Evolutionary conservation across 441 rosid genomes (phyloP), one percentile per base, ranked within the genome.

Genomic region (Erysimum cheiri): DNA sequence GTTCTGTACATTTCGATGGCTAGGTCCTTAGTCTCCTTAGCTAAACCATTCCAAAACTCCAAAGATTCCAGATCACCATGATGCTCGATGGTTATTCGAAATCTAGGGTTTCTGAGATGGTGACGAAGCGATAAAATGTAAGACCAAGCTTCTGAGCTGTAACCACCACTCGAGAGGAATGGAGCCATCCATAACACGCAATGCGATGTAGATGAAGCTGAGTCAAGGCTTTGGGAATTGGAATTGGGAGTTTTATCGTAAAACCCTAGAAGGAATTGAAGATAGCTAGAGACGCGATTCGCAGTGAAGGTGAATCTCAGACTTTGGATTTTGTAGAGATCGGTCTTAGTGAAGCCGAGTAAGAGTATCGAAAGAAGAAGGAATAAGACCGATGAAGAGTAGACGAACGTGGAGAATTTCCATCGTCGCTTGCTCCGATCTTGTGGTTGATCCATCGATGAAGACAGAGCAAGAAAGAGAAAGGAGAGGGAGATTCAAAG

Each of bases 101-200:
- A 86, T 4, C 48, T 73, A 5, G 83, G 79, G 75, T 59, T 70
- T 64, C 69, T 76, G 56, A 74, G 67, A 35, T 77, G 69, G 36
- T 81, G 72, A 37, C 28, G 63, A 36, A 93, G 85, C 10, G 94
- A 85, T 77, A 85, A 62, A 66, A 90, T 75, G 74, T 91, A 89
- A 37, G 94, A 89, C 92, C 92, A 91, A 36, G 95, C 86, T 73
- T 93, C 97, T 48, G 96, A 93, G 82, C 92, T 86, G 77, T 93
- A 93, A 67, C 97, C 96, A 66, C 98, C 98, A 50, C 97, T 90
- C 1, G 98, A 90, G 64, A 93, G 92, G 67, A 93, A 88, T 2
- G 93, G 93, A 52, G 92, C 96, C 96, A 90, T 90, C 93, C 97
- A 93, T 57, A 88, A 74, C 54, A 93, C 87, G 79, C 98, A 90